Base-by-base conservation (phyloP, 2,329 filamentous ascomycete genomes). In the Sclerotinia nivalis region DNA sequence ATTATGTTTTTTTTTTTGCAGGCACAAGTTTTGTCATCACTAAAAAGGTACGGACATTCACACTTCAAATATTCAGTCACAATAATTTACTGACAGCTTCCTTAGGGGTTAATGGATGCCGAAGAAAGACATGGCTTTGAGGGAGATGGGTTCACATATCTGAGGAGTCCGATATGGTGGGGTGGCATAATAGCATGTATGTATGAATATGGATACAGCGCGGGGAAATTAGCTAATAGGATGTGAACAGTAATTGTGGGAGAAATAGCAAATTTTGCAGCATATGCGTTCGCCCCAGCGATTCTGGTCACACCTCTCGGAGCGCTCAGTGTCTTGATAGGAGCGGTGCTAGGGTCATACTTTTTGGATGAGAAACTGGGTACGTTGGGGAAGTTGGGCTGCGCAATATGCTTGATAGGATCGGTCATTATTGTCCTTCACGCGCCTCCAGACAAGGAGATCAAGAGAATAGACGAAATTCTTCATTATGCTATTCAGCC, bases 11-110 rank as follows among this genome's bases (percentile, higher is more conserved):
- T 66, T 66, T 68, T n/a, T 68, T 66, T 43, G 49, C 76, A 96
- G 93, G 93, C 78, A 93, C 93, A 66, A 97, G 94, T 86, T 99
- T 99, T 81, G 95, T 99, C 75, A 97, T 99, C 78, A 99, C 96
- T 61, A 99, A 99, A 84, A 98, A 97, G 87, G 92, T 96, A 83
- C 80, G 82, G 79, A 71, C 65, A 58, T 69, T 10, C 12, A 34
- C 13, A 55, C 7, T 28, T 28, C 9, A 13, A 47, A 54, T 8
- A 45, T 56, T 12, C 9, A 47, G 28, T 47, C 45, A 25, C 40
- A 40, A 15, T 28, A 52, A 22, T 64, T 65, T 49, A 25, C 12
- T 66, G 49, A 69, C 54, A 34, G 31, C 18, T 47, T 25, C 73
- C 64, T 75, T 76, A 95, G 91, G 95, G 95, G 74, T 86, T 99